Conservation (phyloP, 306 rosid species). For the Quercus mongolica region DNA sequence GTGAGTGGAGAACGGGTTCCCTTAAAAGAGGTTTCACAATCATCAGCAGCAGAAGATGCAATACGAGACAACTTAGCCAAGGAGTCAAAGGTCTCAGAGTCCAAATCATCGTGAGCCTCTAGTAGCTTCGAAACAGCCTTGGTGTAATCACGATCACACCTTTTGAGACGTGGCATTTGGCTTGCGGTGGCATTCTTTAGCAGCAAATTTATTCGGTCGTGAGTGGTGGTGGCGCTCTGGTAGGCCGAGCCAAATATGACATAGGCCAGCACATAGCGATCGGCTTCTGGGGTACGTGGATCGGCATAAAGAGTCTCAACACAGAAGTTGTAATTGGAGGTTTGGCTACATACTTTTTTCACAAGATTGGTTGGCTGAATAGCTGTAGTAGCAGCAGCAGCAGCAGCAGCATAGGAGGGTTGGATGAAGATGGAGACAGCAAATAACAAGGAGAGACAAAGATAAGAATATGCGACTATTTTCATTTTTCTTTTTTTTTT, state of each 20-base stretch:
- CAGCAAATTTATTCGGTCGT: conserved; percentile 9
- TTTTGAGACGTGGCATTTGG: conserved; percentile 2
- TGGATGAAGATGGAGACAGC: not conserved
- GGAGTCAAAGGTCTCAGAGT: conserved; percentile 41
- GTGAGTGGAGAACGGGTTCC: conserved; percentile 7
- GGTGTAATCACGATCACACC: conserved; percentile 30
- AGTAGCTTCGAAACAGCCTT: conserved; percentile 32
- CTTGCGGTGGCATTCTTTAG: conserved; percentile 7
- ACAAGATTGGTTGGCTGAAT: conserved; percentile 29
- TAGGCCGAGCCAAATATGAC: conserved; percentile 35
- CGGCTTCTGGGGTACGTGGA: conserved; percentile 29
- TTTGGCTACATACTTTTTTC: conserved; percentile 26
- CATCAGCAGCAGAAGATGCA: conserved; percentile 27
- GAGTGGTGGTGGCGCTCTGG: conserved; percentile 34
- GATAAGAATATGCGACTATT: not conserved
- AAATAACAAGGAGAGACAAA: not conserved
- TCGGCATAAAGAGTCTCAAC: conserved; percentile 38
- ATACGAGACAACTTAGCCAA: conserved; percentile 31
- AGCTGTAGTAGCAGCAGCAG: not conserved
- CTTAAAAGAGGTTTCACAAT: conserved; percentile 28
- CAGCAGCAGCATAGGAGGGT: not conserved
- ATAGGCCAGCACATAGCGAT: conserved; percentile 34
- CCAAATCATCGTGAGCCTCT: conserved; percentile 36
- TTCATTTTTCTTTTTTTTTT: not conserved
- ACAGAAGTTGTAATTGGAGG: conserved; percentile 48